Percentiles rank a stretch among this genome's conserved stretches.
Conservation (phyloP, 2,329 filamentous ascomycete genomes). For the Plenodomus biglobosus region DNA sequence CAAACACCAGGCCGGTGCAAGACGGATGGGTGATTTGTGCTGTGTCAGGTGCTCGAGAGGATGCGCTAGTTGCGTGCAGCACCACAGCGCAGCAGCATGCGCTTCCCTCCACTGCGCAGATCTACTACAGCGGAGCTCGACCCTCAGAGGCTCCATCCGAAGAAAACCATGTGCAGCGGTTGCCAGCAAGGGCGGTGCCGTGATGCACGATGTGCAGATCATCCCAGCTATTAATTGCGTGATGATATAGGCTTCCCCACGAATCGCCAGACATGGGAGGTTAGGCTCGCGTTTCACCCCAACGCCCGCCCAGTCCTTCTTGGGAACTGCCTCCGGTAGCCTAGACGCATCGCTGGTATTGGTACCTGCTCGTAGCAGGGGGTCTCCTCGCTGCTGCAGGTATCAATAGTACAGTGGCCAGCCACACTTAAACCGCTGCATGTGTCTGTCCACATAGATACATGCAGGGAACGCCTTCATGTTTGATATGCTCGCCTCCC, state of each 20-base stretch:
- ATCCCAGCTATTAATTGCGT: slow-evolving; percentile 24
- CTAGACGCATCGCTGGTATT: slow-evolving; percentile 40
- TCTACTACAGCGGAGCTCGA: slow-evolving; percentile 9
- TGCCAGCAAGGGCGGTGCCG: slow-evolving; percentile 19
- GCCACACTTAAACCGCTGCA: slow-evolving; percentile 43
- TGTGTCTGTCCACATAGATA: slow-evolving; percentile 36
- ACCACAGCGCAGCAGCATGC: slow-evolving; percentile 5
- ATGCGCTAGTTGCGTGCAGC: slow-evolving; percentile 10
- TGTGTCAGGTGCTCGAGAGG: slow-evolving; percentile 12
- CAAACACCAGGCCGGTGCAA: background rate
- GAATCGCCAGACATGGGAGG: slow-evolving; percentile 44
- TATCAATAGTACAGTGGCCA: slow-evolving; percentile 40
- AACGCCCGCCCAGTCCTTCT: slow-evolving; percentile 35
- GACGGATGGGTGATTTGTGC: background rate
- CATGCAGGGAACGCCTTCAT: slow-evolving; percentile 45
- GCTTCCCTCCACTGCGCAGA: slow-evolving; percentile 17
- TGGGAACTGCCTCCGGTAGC: slow-evolving; percentile 39
- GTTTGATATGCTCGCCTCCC: slow-evolving; percentile 46
- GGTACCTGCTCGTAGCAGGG: slow-evolving; percentile 36
- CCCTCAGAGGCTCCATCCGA: slow-evolving; percentile 11
- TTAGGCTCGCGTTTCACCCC: slow-evolving; percentile 44
- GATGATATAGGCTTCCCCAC: slow-evolving; percentile 40
- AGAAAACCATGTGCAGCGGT: slow-evolving; percentile 12
- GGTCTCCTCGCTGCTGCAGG: slow-evolving; percentile 34
- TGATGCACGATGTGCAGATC: slow-evolving; percentile 32